These are phyloP conservation scores for Micractinium sp. DNA, from an alignment of 139 green algal species.

Conservation along the genomic window DNA sequence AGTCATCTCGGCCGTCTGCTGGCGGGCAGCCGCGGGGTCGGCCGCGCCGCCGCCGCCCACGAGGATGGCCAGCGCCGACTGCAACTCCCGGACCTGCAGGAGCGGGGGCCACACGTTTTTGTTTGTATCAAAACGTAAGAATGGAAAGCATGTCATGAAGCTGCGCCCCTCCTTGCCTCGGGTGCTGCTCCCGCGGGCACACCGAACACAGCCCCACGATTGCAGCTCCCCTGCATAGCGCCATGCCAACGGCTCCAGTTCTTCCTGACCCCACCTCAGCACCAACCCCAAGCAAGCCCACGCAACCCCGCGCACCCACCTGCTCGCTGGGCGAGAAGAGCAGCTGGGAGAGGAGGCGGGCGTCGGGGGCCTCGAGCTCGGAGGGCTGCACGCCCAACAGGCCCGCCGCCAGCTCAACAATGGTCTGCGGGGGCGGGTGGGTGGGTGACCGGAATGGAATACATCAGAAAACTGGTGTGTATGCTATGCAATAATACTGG, in stretches of 20 bases:
- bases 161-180: too few species aligned
- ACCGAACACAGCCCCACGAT: too few species aligned
- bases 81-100: conserved; percentile 53
- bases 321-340: conserved; percentile 63
- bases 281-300: too few species aligned
- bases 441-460: not conserved
- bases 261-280: too few species aligned
- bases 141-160: too few species aligned
- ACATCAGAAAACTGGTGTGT: not conserved
- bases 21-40: conserved; percentile 42
- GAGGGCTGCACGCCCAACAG: conserved; percentile 47
- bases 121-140: too few species aligned
- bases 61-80: conserved; percentile 45
- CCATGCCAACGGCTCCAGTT: too few species aligned
- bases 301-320: conserved; percentile 21
- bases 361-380: conserved; percentile 57
- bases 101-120: not conserved
- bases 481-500: too few species aligned
- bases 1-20: conserved; percentile 61
- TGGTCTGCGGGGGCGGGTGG: conserved; percentile 7
- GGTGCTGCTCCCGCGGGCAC: too few species aligned
- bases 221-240: too few species aligned
- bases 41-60: conserved; percentile 20
- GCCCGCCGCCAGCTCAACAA: conserved; percentile 50
- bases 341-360: conserved; percentile 49